Evolutionary conservation across 495 filamentous ascomycete genomes (phyloP), one percentile per base, ranked within the genome.

Genomic region (Penicillium daleae): DNA sequence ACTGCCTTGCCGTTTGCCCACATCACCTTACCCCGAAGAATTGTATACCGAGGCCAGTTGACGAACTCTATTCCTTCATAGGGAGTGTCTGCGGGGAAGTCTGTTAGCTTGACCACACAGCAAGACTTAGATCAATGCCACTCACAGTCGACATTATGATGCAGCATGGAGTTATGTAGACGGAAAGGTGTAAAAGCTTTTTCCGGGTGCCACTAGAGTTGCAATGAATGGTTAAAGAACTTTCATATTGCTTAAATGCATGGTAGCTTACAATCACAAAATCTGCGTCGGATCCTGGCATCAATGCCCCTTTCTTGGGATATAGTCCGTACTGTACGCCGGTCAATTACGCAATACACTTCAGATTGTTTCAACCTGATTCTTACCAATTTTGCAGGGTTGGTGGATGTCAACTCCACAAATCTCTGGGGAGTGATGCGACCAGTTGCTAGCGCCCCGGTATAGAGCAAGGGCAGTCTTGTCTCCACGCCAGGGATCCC

Each of bases 41-140:
- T 74, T 6, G 85, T 88, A 66, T 84, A 88, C 42, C 85, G 74
- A 19, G 85, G 86, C 86, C 86, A 89, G 46, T 87, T 84, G 32
- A 73, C 72, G 37, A 88, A 66, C 32, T 64, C 68, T 62, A 78
- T 77, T 3, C 85, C 85, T 71, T 88, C 87, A 62, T 80, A 89
- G 1, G 85, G 85, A 27, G 85, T 87, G 63, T 87, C 63, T 64
- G n/a, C 6, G 12, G 27, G 21, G 27, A 37, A 52, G 9, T 54
- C 6, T 19, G 31, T 57, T 44, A 63, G 49, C 15, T 17, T 40
- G n/a, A 40, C 39, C n/a, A 39, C 5, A 27, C 12, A 40, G 24
- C n/a, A 57, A 22, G n/a, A 31, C 50, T n/a, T 2, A n/a, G 12
- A 21, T 33, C 22, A 26, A 33, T 32, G 32, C 13, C 32, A 65